Percentiles rank a stretch among this genome's conserved stretches.
Conservation (phyloP, 306 rosid species). For the Prunus persica region Prunus_persica_NCBIv2 NC_034014.1:22920501-22921000, state of each 20-base stretch:
- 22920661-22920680: not conserved
- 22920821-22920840: not conserved
- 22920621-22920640: not conserved
- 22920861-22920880: not conserved
- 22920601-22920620: not conserved
- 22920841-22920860: not conserved
- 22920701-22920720: not conserved
- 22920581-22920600: not conserved
- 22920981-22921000: constrained; percentile 49
- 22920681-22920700: not conserved
- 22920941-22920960: not conserved
- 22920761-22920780: not conserved
- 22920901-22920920: not conserved
- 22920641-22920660: too few relatives aligned
- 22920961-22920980: constrained; percentile 7
- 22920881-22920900: constrained; percentile 5
- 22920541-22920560: not conserved
- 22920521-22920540: not conserved
- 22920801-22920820: not conserved
- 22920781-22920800: not conserved
- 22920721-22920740: not conserved
- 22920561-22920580: not conserved
- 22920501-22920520: not conserved
- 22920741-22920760: not conserved
- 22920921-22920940: not conserved